Base-by-base conservation (phyloP, 208 protist species). In the Trypanosoma cruzi region DNA sequence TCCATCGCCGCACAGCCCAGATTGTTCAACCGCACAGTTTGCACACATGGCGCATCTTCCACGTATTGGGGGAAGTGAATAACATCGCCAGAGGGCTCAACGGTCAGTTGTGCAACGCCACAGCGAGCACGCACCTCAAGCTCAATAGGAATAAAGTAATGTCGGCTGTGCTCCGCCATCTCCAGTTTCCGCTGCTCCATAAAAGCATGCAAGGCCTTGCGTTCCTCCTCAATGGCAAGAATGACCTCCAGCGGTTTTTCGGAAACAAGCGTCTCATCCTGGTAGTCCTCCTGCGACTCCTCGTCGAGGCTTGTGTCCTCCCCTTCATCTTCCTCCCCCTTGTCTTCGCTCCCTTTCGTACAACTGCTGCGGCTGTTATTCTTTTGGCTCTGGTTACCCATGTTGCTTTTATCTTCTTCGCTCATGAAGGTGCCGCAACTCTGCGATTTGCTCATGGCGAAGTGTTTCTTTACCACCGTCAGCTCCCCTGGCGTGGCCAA, bases 61-160 rank as follows among this genome's bases (percentile, higher is more conserved):
- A 79, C 52, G 44, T 70, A 81, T 13, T 40, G 54, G 8, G 82
- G 85, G 65, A 93, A 92, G 64, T 65, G 46, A 10, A 93, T 68
- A 14, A 79, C 59, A 16, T 64, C 69, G 46, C 72, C 76, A 20
- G 88, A 92, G 24, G 91, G 91, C 66, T 94, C 80, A 42, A 96
- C 81, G 2, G 75, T 72, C 32, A 96, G 77, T 50, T 75, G 81
- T 31, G 91, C 85, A 2, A 82, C 74, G 11, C 88, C 88, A 60
- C 88, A 94, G 10, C 81, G 82, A 7, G 91, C 84, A 4, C 86
- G 91, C 61, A 96, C 68, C 29, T 80, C 82, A 58, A 96, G 67
- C 73, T 96, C 91, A 53, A 94, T 87, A 31, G 91, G 84, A 31
- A 74, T 77, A 63, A 92, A 96, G 73, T 84, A 92, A 71, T 65